Base-by-base conservation (phyloP, 768 basidiomycete genomes). In the Royoungia palumana region DNA sequence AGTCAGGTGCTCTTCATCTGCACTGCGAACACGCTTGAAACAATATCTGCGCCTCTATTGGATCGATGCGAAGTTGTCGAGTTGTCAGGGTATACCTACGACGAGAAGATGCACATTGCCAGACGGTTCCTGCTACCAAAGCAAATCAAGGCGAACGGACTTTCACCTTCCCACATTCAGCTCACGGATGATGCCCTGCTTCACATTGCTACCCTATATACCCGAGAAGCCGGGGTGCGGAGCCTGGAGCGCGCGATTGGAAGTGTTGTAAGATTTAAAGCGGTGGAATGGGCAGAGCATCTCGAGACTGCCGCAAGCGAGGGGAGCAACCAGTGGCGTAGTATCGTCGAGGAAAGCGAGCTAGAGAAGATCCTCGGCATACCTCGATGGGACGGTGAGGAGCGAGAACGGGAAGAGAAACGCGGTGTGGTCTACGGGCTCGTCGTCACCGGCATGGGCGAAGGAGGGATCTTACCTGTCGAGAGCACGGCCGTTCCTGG, bases 181-280 rank as follows among this genome's bases (percentile, higher is more conserved):
- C 70, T 96, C 36, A 81, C 81, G 0, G 84, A 91, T 44, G 80
- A 82, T 10, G 83, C 85, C 0, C 65, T 95, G 25, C 68, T 85
- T 46, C 77, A 81, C 43, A 77, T 95, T 41, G 83, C 86, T 17
- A 87, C 84, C 1, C 75, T 82, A 19, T 94, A 92, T 59, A 94
- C 94, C 2, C 76, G 89, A 6, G 94, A 97, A 67, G 91, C 93
- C 0, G 94, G 94, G 28, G 94, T 97, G n/a, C 81, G 94, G 30
- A 83, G 82, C 38, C 77, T 95, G 14, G 94, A 96, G 60, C 80
- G 94, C 12, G 82, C 89, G 2, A 82, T 97, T 35, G 92, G 90
- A 3, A 78, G 84, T 20, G 84, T 97, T n/a, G 87, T 87, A n/a
- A 72, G 94, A 27, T 86, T 78, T 56, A 96, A 96, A 61, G 94